Conservation (phyloP, 2,329 filamentous ascomycete genomes). For the Botrytis paeoniae region DNA sequence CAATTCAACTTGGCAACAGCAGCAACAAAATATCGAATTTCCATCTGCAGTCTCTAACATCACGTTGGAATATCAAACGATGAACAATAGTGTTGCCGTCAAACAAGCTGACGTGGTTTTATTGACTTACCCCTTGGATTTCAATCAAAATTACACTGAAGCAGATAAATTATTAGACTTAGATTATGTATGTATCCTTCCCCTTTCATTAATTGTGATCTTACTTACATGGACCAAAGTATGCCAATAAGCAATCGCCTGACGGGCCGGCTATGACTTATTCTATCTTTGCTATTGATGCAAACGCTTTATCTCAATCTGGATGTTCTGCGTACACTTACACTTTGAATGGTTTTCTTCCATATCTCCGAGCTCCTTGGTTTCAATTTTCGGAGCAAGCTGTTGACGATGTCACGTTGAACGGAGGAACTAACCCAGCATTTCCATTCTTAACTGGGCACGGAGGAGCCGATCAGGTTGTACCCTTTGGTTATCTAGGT, state of each 20-base stretch:
- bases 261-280: conserved; percentile 73
- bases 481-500: conserved; percentile 65
- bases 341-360: conserved; percentile 58
- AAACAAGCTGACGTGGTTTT: conserved; percentile 72
- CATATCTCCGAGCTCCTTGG: conserved; percentile 64
- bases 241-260: conserved; percentile 64
- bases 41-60: conserved; percentile 54
- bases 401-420: conserved; percentile 55
- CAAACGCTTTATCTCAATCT: conserved; percentile 61
- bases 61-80: conserved; percentile 60
- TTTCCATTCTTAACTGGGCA: conserved; percentile 67
- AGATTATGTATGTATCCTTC: conserved; percentile 52
- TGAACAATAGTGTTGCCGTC: conserved; percentile 64
- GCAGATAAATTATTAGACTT: conserved; percentile 49
- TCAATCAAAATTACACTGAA: conserved; percentile 53
- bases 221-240: conserved; percentile 41
- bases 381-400: conserved; percentile 70
- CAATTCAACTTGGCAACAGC: conserved; percentile 58
- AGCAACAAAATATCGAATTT: conserved; percentile 55
- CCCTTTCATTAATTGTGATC: not conserved
- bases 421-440: conserved; percentile 46
- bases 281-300: conserved; percentile 64
- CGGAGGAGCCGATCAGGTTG: conserved; percentile 66
- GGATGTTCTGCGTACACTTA: conserved; percentile 70
- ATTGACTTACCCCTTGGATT: conserved; percentile 62